Evolutionary conservation across 495 filamentous ascomycete genomes (phyloP), one percentile per base, ranked within the genome.

Genomic region (Sabuloglossum arenarium): DNA sequence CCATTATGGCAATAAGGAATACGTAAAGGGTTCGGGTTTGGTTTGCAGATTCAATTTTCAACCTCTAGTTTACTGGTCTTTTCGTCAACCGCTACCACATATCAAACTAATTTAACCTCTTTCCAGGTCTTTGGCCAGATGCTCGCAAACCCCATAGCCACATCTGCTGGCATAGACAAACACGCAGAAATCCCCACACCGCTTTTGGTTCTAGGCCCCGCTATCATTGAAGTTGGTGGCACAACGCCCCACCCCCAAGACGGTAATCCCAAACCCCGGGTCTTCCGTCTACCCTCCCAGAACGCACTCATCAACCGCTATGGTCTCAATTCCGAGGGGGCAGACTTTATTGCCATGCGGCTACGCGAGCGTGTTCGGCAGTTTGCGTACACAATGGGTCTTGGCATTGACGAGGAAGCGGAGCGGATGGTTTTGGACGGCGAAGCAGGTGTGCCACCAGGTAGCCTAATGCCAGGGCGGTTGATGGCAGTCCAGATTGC

Each of bases 91-190:
- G 21, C 9, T 54, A 14, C n/a, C 53, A 27, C 23, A 11, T 39
- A 5, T 37, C 24, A 37, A 11, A 23, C 37, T 45, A 25, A 56
- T 21, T 21, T 16, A 10, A 16, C 3, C 9, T n/a, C 12, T 14
- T 19, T 47, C 21, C 11, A 78, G 67, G 78, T 98, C 21, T 97
- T 94, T 64, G 88, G 86, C 16, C 77, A 84, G 54, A 75, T 68
- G 11, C 73, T 98, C 29, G 70, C 74, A 56, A 94, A 94, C 66
- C 91, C 91, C 0, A 80, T 97, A 58, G 93, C 80, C 49, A 94
- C 88, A 50, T 93, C 88, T 6, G 93, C 86, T 9, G 91, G 91
- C 32, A 77, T 98, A 16, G 91, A 98, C 71, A 97, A 98, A 69
- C 76, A 93, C 64, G 93, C 80, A 43, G 85, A 93, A 19, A 81